These are phyloP conservation scores for Puccinia horiana DNA, from an alignment of 1,284 basidiomycete species.

Conservation along the genomic window DNA sequence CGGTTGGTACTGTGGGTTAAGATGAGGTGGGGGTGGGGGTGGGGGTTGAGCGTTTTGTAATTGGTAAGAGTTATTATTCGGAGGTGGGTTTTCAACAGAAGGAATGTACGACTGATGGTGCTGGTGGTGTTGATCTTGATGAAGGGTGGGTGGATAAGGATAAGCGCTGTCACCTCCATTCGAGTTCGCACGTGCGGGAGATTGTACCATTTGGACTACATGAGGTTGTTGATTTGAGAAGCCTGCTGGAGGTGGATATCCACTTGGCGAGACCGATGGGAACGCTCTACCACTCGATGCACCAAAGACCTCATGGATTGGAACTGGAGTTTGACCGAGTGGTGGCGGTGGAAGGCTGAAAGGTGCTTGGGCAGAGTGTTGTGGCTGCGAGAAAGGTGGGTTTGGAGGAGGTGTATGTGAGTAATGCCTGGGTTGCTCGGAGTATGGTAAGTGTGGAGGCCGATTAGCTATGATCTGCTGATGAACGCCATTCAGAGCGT, in stretches of 20 bases:
- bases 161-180: conserved; percentile 21
- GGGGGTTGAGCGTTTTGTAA: conserved; percentile 10
- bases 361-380: neutral
- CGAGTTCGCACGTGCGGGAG: conserved; percentile 2
- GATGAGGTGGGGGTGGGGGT: conserved; percentile 2
- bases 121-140: conserved; percentile 25
- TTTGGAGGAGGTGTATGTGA: neutral
- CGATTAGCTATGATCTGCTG: neutral
- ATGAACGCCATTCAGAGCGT: neutral
- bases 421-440: conserved; percentile 26
- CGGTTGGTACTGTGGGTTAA: conserved; percentile 9
- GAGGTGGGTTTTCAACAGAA: neutral
- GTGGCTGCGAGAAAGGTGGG: conserved; percentile 8
- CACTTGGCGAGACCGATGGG: conserved; percentile 15
- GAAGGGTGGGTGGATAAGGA: conserved; percentile 4
- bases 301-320: conserved; percentile 45
- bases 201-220: neutral
- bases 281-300: conserved; percentile 13
- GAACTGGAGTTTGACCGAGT: conserved; percentile 43
- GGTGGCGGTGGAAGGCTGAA: conserved; percentile 45
- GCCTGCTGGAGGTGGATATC: conserved; percentile 9
- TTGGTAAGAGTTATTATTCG: conserved; percentile 12
- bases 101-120: neutral
- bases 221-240: conserved; percentile 18
- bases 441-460: conserved; percentile 14